Evolutionary conservation across 352 stramenopile genomes (phyloP).

Genomic region (Nothophytophthora sp.): DNA sequence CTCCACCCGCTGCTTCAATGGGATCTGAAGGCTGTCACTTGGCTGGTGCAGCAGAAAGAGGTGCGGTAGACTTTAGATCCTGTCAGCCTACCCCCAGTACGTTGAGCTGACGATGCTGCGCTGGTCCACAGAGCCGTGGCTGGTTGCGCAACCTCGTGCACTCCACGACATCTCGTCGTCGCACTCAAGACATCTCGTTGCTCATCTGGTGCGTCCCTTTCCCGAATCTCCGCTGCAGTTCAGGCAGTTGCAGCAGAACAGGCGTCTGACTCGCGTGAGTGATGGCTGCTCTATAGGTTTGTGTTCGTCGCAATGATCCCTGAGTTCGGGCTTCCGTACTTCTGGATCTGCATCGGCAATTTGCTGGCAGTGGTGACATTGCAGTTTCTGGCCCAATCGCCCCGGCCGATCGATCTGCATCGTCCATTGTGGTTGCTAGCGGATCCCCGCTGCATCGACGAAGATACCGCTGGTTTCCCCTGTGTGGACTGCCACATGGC

Average conservation of each 20-base stretch:
- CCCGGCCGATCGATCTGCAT: constrained; percentile 59
- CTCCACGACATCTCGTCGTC: constrained; percentile 53
- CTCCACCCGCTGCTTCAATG: constrained; percentile 62
- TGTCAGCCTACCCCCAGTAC: no score
- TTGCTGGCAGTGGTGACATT: constrained; percentile 46
- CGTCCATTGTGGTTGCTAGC: constrained; percentile 21
- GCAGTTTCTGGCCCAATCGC: constrained; percentile 43
- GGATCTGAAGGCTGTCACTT: constrained; percentile 43
- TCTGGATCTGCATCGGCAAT: constrained; percentile 71
- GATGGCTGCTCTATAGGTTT: constrained; percentile 61
- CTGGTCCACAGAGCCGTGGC: no score
- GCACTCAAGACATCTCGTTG: constrained; percentile 66
- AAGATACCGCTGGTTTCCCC: constrained; percentile 57
- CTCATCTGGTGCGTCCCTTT: constrained; percentile 62
- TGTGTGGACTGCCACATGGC: constrained; percentile 81
- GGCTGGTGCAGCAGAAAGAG: constrained; percentile 40
- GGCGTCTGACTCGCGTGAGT: not conserved
- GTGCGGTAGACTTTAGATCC: no score
- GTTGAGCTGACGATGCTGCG: no score
- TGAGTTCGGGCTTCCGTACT: constrained; percentile 63
- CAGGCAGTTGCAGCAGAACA: constrained; percentile 1
- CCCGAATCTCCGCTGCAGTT: no score
- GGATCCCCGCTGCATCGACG: constrained; percentile 33
- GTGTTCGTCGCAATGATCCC: constrained; percentile 56
- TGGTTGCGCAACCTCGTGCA: constrained; percentile 43